Evolutionary conservation across 2,329 filamentous ascomycete species (phyloP).

Genomic region (Orbilia blumenaviensis): DNA sequence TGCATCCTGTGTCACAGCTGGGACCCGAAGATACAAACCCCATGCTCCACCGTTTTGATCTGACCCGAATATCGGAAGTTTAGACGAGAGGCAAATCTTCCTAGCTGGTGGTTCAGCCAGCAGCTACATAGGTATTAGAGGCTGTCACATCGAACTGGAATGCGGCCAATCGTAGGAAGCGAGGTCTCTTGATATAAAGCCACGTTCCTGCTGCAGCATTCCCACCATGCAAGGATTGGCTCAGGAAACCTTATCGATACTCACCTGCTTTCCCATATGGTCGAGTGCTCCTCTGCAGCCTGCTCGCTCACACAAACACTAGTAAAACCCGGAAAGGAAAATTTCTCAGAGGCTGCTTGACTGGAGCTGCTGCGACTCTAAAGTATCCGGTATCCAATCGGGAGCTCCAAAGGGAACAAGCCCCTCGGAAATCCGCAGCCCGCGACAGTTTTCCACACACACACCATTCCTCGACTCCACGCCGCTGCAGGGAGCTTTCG

Average conservation of each 20-base stretch:
- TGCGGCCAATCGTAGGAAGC: slow-evolving; percentile 38
- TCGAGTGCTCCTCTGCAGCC: slow-evolving; percentile 29
- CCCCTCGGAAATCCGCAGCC: slow-evolving; percentile 39
- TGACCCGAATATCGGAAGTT: slow-evolving; percentile 47
- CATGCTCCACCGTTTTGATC: slow-evolving; percentile 45
- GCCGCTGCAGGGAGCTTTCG: slow-evolving; percentile 24
- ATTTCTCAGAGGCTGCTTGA: background rate
- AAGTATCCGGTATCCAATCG: slow-evolving; percentile 43
- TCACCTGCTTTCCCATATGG: slow-evolving; percentile 2
- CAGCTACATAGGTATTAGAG: too few species aligned
- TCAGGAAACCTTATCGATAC: slow-evolving; percentile 49
- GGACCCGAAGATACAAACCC: slow-evolving; percentile 36
- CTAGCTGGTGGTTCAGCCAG: slow-evolving; percentile 33
- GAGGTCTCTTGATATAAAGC: slow-evolving; percentile 43
- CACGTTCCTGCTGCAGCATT: slow-evolving; percentile 47
- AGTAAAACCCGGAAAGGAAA: slow-evolving; percentile 22
- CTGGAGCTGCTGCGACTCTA: slow-evolving; percentile 8
- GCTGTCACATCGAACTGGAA: slow-evolving; percentile 25
- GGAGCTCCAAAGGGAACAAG: slow-evolving; percentile 24
- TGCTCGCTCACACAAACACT: slow-evolving; percentile 2
- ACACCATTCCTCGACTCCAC: slow-evolving; percentile 25
- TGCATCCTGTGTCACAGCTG: slow-evolving; percentile 41
- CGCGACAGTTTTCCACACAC: slow-evolving; percentile 33
- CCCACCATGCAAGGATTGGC: slow-evolving; percentile 33
- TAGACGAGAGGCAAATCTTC: slow-evolving; percentile 48